Evolutionary conservation across 23 red algal genomes (phyloP), one percentile per base, ranked within the genome.

Genomic region (Gracilaria domingensis): DNA sequence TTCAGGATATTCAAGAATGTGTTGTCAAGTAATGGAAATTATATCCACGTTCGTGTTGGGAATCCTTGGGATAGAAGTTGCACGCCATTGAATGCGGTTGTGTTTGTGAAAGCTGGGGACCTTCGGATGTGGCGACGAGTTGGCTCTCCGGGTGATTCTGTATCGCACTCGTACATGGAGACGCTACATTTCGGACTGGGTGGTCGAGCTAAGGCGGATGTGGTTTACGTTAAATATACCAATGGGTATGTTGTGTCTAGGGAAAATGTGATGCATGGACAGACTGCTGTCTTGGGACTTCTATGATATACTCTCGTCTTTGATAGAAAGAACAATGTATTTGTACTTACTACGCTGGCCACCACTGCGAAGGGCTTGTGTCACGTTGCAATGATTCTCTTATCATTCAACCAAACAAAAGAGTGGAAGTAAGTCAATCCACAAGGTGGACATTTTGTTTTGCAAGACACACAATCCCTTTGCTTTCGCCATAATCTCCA

Each of bases 131-230:
- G 47, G 55, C 44, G 86, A 47, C 84, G 93, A 17, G 84, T 95
- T 36, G 93, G 86, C 29, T 89, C 85, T 2, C 80, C 75, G 0
- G 93, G 93, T 21, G 54, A 77, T 39, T 70, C 65, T 24, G 69
- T 75, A 21, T 61, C 72, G 6, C 58, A 80, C 23, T 88, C 83
- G 16, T 87, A 89, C 47, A 12, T 95, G 29, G 72, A 88, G 47
- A 88, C 76, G 35, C 49, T 95, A 23, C 93, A 95, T 30, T 95
- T 95, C 73, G 93, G 93, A 49, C 34, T 95, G 44, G 93, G 93
- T 13, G 9, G 30, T 20, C 55, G 54, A 49, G 79, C 75, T 6
- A 47, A 49, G 40, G 67, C 72, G 7, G 87, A 80, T 33, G 42
- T 32, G 0, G 58, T 90, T 62, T 75, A 37, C 18, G 87, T 90